phyloP scores from a whole-genome alignment of 805 yeast genomes.

The Lachancea thermotolerans region DNA sequence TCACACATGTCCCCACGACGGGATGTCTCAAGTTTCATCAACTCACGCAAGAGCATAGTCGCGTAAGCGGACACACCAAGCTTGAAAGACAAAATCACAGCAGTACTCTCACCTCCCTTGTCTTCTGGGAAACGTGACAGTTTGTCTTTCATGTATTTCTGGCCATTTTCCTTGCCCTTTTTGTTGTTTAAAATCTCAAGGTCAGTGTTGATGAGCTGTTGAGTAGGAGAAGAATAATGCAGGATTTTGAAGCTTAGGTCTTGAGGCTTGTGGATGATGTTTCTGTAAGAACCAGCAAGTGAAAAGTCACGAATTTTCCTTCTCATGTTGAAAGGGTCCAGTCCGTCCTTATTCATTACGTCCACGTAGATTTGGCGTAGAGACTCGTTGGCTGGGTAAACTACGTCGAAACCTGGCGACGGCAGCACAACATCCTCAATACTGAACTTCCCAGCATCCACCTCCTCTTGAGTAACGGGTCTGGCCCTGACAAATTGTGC shows the following conservation, averaged over 20 bases:
- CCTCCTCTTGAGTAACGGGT: conserved; percentile 68
- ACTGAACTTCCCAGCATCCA: conserved; percentile 47
- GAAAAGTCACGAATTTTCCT: conserved; percentile 85
- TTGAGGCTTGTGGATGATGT: conserved; percentile 58
- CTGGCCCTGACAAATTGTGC: conserved; percentile 59
- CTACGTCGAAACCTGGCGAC: conserved; percentile 93
- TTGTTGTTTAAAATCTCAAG: conserved; percentile 44
- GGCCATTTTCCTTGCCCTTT: conserved; percentile 29
- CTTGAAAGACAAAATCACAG: conserved; percentile 68
- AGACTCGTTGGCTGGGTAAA: conserved; percentile 66
- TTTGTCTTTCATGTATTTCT: conserved; percentile 27
- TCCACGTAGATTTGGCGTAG: conserved; percentile 57
- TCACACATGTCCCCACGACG: conserved; percentile 44
- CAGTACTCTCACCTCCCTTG: conserved; percentile 46
- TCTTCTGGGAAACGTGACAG: conserved; percentile 30
- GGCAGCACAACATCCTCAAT: conserved; percentile 87
- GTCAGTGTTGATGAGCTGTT: conserved; percentile 76
- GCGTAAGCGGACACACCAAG: conserved; percentile 89
- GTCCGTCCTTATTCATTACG: conserved; percentile 70
- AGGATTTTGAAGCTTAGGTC: conserved; percentile 55
- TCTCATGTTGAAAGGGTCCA: conserved; percentile 81
- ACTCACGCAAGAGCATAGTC: conserved; percentile 93
- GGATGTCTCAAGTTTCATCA: conserved; percentile 70
- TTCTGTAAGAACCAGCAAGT: conserved; percentile 83
- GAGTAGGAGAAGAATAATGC: conserved; percentile 55